Base-by-base conservation (phyloP, 345 rosid species). In the Fremontodendron californicum region DNA sequence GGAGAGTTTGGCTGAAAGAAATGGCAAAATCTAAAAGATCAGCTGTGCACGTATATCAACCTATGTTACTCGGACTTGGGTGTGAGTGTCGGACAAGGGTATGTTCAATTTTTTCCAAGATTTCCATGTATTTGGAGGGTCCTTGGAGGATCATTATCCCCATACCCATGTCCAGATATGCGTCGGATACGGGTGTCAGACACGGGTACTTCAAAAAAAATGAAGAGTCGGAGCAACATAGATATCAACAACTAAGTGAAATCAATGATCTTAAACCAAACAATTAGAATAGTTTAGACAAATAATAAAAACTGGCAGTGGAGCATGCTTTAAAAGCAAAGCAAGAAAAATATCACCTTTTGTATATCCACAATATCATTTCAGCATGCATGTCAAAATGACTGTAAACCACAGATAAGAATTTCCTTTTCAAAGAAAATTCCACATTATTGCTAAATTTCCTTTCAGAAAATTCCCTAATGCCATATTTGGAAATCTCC, bases 1-100 rank as follows among this genome's bases (percentile, higher is more conserved):
- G 94, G 89, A 65, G 88, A 87, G 84, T 71, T 86, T 9, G 81
- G 79, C 98, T 94, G 89, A 80, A 81, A 73, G 16, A 42, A 79
- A 73, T 13, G 46, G 42, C 4, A 71, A 57, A 65, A 52, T 74
- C 35, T 27, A 13, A 75, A n/a, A 79, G 43, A 11, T 78, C 73
- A 75, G n/a, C n/a, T n/a, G n/a, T n/a, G n/a, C n/a, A n/a, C n/a
- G n/a, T n/a, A n/a, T n/a, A n/a, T n/a, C n/a, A n/a, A n/a, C n/a
- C n/a, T n/a, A n/a, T n/a, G n/a, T n/a, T n/a, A n/a, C n/a, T n/a
- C n/a, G n/a, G n/a, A n/a, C n/a, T n/a, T n/a, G n/a, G n/a, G n/a
- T n/a, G n/a, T n/a, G n/a, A n/a, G n/a, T n/a, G n/a, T n/a, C n/a
- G n/a, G n/a, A n/a, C n/a, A n/a, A n/a, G n/a, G n/a, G n/a, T n/a